These are phyloP conservation scores for Ambrosia hybrid DNA, from an alignment of 140 eudicot genomes.

Conservation along the genomic window DNA sequence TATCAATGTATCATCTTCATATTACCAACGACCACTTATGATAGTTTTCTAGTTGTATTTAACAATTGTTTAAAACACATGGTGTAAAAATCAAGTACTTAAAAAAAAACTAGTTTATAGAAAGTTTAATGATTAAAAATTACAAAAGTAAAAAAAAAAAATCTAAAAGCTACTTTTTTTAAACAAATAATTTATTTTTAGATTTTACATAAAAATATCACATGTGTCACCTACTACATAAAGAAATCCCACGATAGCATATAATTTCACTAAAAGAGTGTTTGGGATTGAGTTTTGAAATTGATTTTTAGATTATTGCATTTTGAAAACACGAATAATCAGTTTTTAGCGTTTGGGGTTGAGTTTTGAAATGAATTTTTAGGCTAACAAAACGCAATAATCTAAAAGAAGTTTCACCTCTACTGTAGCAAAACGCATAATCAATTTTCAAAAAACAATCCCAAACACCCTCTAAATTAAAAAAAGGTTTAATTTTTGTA, in stretches of 20 bases:
- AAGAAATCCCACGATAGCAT: background rate
- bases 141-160: background rate
- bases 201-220: background rate
- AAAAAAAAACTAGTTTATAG: background rate
- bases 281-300: too few species aligned
- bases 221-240: background rate
- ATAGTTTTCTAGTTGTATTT: too few species aligned
- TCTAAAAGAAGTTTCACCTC: too few species aligned
- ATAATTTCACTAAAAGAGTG: background rate
- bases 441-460: too few species aligned
- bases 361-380: too few species aligned
- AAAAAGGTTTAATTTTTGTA: background rate
- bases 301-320: too few species aligned
- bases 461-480: background rate
- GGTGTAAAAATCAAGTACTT: background rate
- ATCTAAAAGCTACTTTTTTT: background rate
- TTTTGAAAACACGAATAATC: too few species aligned
- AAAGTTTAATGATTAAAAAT: background rate
- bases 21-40: too few species aligned
- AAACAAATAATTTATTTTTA: background rate
- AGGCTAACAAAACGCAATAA: too few species aligned
- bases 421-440: too few species aligned
- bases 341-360: too few species aligned
- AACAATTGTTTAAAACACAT: background rate
- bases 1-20: too few species aligned